Base-by-base conservation (phyloP, 345 rosid genomes). In the Salix suchowensis region DNA sequence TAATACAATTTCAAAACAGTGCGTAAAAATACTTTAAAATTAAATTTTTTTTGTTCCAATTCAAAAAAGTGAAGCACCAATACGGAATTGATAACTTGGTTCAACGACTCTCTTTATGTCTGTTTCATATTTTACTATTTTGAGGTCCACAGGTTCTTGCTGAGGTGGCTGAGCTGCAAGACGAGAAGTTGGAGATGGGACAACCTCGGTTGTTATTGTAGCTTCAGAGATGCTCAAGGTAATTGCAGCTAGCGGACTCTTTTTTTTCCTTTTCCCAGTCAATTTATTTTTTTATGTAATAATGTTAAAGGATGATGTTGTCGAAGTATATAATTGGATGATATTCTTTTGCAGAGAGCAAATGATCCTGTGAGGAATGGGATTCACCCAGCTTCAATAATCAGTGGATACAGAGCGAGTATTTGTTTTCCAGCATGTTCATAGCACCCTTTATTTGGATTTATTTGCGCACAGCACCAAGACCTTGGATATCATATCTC, bases 141-240 rank as follows among this genome's bases (percentile, higher is more conserved):
- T 76, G 74, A 40, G 61, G 14, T 77, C n/a, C 40, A 40, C 85
- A 94, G 98, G 94, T 92, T 37, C 94, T 96, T 23, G 99, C 92
- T 18, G 98, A 96, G 88, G 87, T 92, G 95, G 97, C 99, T 54
- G 98, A 96, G 85, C 97, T 92, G 84, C 98, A 94, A 80, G 99
- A 94, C 86, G 90, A 78, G 99, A 96, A 89, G 98, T 94, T 50
- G 98, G 99, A 48, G 98, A 96, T 86, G 98, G 97, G 71, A 96
- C 99, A 62, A 91, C 99, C 48, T 92, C 98, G 28, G 98, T 96
- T 65, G 98, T 94, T 71, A 94, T 96, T 78, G 88, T 93, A 28
- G 97, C 99, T 76, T 97, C 98, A 19, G 97, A 93, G 87, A 81
- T 91, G 82, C 91, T 91, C 21, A 87, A 91, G 91, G 96, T 91